Evolutionary conservation across 2,329 filamentous ascomycete species (phyloP).

Genomic region (Tricladium varicosporioides): DNA sequence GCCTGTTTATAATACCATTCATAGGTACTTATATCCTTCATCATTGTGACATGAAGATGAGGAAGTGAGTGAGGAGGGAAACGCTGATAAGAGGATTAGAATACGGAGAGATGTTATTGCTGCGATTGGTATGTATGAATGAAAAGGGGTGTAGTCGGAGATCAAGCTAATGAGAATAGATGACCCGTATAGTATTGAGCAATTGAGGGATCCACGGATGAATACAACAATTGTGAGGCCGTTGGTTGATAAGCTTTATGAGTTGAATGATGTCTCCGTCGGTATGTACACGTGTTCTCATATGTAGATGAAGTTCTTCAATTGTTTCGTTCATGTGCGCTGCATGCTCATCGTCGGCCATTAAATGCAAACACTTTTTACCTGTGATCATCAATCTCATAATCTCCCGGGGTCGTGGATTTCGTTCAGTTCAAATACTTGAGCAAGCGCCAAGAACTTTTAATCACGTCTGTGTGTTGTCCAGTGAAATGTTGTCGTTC

Average conservation of each 20-base stretch:
- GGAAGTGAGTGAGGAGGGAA: neutral
- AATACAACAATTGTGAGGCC: constrained; percentile 73
- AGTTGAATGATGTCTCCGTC: constrained; percentile 75
- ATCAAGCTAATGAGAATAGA: constrained; percentile 37
- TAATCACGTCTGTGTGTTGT: too few species aligned
- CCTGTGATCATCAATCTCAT: too few species aligned
- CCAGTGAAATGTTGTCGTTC: too few species aligned
- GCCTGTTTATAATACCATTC: constrained; percentile 76
- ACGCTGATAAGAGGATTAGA: constrained; percentile 18
- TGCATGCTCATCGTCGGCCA: too few species aligned
- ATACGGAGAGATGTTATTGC: constrained; percentile 62
- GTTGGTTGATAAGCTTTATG: constrained; percentile 79
- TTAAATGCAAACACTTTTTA: too few species aligned
- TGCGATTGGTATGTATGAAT: constrained; percentile 56
- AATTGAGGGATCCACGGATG: constrained; percentile 77
- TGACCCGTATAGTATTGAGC: constrained; percentile 68
- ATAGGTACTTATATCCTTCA: constrained; percentile 44
- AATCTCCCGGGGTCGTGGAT: too few species aligned
- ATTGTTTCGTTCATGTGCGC: too few species aligned
- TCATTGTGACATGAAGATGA: neutral
- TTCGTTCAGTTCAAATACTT: too few species aligned
- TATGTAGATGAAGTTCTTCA: neutral
- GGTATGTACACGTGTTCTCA: constrained; percentile 42
- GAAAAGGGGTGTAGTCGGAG: too few species aligned
- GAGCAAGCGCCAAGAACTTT: too few species aligned